These are phyloP conservation scores for Mycena citricolor DNA, from an alignment of 1,284 basidiomycete species.

Conservation along the genomic window DNA sequence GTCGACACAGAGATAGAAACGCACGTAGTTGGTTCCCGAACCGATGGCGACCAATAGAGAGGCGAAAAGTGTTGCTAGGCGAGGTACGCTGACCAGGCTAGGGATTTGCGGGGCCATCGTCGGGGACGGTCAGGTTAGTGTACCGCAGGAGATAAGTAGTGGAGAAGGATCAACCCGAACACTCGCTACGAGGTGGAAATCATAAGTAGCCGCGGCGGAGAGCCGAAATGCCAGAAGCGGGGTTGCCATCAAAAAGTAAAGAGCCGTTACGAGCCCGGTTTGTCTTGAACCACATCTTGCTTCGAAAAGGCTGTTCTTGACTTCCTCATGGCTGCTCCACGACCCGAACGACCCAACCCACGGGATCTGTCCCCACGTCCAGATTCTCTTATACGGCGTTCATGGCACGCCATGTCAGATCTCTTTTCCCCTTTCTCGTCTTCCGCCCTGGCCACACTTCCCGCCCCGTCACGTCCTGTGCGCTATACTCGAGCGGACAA, in stretches of 20 bases:
- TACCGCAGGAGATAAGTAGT: too few species aligned
- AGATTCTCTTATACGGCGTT: conserved; percentile 39
- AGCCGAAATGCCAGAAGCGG: too few species aligned
- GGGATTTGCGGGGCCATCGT: conserved; percentile 18
- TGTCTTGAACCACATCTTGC: too few species aligned
- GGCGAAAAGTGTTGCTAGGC: conserved; percentile 42
- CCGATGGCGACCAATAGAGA: conserved; percentile 50
- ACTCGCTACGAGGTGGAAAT: too few species aligned
- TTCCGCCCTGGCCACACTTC: conserved; percentile 65
- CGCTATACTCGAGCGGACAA: conserved; percentile 69
- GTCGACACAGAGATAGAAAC: conserved; percentile 6
- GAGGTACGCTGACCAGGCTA: conserved; percentile 33
- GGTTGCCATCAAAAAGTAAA: too few species aligned
- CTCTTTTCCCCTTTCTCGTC: conserved; percentile 70
- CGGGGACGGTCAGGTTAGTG: too few species aligned
- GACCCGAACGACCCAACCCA: conserved; percentile 5
- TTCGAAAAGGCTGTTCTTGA: too few species aligned
- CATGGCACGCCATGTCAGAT: conserved; percentile 60
- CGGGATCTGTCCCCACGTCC: conserved; percentile 16
- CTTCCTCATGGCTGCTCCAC: conserved; percentile 1
- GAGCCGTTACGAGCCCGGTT: too few species aligned
- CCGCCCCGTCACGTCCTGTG: conserved; percentile 51
- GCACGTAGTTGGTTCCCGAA: conserved; percentile 67
- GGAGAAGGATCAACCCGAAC: too few species aligned
- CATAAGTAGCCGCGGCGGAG: too few species aligned